Percentiles rank a stretch among this genome's conserved stretches.
These are phyloP conservation scores for Tetracentron sinense DNA, from an alignment of 164 flowering plant genomes.

Conservation along the genomic window DNA sequence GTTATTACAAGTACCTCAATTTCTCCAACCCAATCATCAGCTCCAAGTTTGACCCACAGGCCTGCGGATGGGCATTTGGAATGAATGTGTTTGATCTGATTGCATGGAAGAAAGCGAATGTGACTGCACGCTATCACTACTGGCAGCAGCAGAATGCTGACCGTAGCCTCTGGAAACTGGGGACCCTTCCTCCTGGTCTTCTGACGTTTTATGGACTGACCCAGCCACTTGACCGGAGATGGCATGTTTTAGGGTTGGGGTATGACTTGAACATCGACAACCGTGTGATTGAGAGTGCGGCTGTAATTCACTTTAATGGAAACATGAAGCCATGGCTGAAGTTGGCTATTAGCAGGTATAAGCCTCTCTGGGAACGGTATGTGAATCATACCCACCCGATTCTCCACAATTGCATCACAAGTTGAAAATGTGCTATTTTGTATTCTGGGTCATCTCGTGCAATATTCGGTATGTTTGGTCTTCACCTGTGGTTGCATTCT, in stretches of 20 bases:
- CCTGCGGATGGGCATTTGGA: conserved; percentile 91
- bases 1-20: conserved; percentile 77
- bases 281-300: conserved; percentile 74
- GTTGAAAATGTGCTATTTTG: conserved; percentile 28
- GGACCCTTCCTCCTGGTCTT: conserved; percentile 80
- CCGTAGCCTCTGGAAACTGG: conserved; percentile 62
- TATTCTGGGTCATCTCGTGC: conserved; percentile 4
- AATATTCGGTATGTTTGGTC: conserved; percentile 10
- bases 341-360: conserved; percentile 60
- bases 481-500: conserved; percentile 12
- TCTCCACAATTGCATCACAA: conserved; percentile 46
- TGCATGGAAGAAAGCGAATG: conserved; percentile 69
- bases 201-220: conserved; percentile 77
- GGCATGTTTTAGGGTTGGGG: conserved; percentile 91
- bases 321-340: conserved; percentile 90
- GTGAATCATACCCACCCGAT: conserved; percentile 53
- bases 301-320: conserved; percentile 78
- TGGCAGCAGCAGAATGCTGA: conserved; percentile 78
- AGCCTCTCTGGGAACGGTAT: conserved; percentile 65
- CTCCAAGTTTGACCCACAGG: conserved; percentile 78
- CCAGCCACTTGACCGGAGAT: conserved; percentile 85
- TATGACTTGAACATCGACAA: conserved; percentile 62
- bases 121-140: conserved; percentile 67
- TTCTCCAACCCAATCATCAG: conserved; percentile 70
- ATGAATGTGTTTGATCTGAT: conserved; percentile 82